Conservation (phyloP, 768 basidiomycete genomes). For the Daedaleopsis nitida region DNA sequence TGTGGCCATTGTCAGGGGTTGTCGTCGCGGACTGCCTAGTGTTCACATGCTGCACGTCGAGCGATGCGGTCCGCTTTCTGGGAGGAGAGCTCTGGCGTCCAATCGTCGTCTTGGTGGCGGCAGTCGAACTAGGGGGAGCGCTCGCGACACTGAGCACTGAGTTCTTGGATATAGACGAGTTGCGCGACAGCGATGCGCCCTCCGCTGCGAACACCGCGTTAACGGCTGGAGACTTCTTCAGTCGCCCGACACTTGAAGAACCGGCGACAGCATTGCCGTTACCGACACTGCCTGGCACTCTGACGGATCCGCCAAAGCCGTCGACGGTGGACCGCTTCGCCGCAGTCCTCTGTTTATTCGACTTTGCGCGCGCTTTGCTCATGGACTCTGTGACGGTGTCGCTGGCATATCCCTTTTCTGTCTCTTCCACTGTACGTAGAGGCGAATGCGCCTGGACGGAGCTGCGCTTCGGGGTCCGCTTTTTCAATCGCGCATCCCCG, state of each 20-base stretch:
- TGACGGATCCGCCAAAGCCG: slow-evolving; percentile 4
- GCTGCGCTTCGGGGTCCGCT: slow-evolving; percentile 21
- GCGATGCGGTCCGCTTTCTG: slow-evolving; percentile 22
- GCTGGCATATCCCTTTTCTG: slow-evolving; percentile 30
- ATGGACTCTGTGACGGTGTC: slow-evolving; percentile 23
- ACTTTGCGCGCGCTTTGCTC: slow-evolving; percentile 19
- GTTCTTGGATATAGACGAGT: slow-evolving; percentile 30
- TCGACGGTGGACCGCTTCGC: slow-evolving; percentile 6
- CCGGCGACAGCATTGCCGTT: neutral
- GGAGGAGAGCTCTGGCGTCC: slow-evolving; percentile 8
- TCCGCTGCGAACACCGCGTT: slow-evolving; percentile 2
- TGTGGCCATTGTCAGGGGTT: slow-evolving; percentile 3
- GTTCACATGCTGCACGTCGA: slow-evolving; percentile 11
- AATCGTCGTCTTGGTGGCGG: neutral
- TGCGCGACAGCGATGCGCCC: slow-evolving; percentile 27
- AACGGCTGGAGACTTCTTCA: slow-evolving; percentile 11
- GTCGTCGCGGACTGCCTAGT: slow-evolving; percentile 2
- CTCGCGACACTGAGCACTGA: slow-evolving; percentile 27
- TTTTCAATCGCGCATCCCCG: slow-evolving; percentile 22
- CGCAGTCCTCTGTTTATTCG: slow-evolving; percentile 1
- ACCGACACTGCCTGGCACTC: neutral
- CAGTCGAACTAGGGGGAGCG: slow-evolving; percentile 14
- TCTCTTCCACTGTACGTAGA: neutral
- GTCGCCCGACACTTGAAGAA: neutral
- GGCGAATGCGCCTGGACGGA: slow-evolving; percentile 15